phyloP scores from a whole-genome alignment of 768 basidiomycete species.

The Tremella mesenterica region DNA sequence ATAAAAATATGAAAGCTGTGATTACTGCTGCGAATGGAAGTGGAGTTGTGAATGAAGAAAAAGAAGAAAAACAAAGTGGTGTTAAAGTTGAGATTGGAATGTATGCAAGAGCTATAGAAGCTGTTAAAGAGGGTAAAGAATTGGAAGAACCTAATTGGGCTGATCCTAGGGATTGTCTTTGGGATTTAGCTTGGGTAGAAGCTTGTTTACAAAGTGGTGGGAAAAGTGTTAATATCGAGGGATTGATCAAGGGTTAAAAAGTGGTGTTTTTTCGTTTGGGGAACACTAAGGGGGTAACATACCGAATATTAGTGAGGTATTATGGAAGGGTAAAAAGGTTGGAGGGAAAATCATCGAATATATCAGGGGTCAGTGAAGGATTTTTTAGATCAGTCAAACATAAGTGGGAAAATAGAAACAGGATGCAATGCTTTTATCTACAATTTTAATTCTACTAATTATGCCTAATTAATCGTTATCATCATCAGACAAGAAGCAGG shows the following conservation, averaged over 20 bases:
- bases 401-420: too few relatives aligned
- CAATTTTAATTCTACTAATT: too few relatives aligned
- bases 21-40: conserved; percentile 23
- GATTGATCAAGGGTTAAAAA: conserved; percentile 27
- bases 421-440: too few relatives aligned
- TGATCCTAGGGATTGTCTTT: conserved; percentile 56
- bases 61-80: conserved; percentile 46
- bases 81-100: conserved; percentile 46
- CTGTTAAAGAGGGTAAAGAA: conserved; percentile 43
- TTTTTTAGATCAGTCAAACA: too few relatives aligned
- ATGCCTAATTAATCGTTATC: too few relatives aligned
- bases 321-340: too few relatives aligned
- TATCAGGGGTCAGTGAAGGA: too few relatives aligned
- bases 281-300: too few relatives aligned
- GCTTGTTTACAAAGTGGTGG: conserved; percentile 64
- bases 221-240: conserved; percentile 52
- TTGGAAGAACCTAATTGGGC: conserved; percentile 53
- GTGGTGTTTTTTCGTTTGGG: not conserved
- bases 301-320: too few relatives aligned
- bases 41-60: conserved; percentile 46
- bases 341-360: too few relatives aligned
- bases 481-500: too few relatives aligned
- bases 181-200: conserved; percentile 71
- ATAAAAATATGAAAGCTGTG: conserved; percentile 14
- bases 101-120: conserved; percentile 50